A percentile compares a stretch with the other conserved stretches of the same genome.
Conservation (phyloP, 1,284 basidiomycete genomes). For the Pseudozyma sp. region DNA sequence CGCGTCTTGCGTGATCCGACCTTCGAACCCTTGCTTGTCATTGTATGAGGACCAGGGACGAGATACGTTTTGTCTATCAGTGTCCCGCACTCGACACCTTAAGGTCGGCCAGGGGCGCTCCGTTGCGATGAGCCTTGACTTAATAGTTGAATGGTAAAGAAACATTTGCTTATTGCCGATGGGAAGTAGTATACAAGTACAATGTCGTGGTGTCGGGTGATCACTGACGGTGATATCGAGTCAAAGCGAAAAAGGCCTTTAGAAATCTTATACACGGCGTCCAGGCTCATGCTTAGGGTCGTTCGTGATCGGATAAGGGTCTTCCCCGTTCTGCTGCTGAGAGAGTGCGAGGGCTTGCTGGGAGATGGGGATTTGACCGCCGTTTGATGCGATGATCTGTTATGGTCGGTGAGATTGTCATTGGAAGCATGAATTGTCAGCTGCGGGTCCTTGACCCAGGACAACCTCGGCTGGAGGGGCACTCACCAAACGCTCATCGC, state of each 20-base stretch:
- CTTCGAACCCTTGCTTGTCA: neutral
- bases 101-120: no score
- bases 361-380: conserved; percentile 39
- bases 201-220: neutral
- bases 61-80: no score
- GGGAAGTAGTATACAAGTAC: conserved; percentile 14
- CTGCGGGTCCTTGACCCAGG: no score
- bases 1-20: neutral
- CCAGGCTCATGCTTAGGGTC: conserved; percentile 47
- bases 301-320: conserved; percentile 44
- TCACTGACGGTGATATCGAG: no score
- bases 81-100: no score
- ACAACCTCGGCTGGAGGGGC: no score
- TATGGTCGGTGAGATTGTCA: no score
- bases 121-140: no score
- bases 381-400: conserved; percentile 35
- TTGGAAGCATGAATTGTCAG: no score
- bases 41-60: no score
- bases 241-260: no score
- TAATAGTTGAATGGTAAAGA: no score
- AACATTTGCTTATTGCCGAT: neutral
- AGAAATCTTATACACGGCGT: conserved; percentile 37
- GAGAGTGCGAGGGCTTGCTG: conserved; percentile 40
- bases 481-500: conserved; percentile 59
- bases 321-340: conserved; percentile 33